phyloP scores from a whole-genome alignment of 1,284 basidiomycete genomes.

The Cryptococcus sp. region DNA sequence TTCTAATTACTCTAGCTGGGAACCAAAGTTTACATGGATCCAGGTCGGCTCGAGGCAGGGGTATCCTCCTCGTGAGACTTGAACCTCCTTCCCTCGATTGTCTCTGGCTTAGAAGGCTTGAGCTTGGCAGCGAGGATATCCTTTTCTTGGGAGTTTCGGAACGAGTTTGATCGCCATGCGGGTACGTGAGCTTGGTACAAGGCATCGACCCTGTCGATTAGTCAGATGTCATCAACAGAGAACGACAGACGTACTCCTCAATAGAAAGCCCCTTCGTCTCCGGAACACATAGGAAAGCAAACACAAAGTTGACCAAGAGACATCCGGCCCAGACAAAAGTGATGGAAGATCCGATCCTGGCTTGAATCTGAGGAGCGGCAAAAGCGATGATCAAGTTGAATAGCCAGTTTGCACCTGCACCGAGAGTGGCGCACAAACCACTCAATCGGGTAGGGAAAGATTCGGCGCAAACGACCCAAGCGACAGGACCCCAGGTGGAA shows the following conservation, averaged over 20 bases:
- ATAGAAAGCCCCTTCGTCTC: slow-evolving; percentile 45
- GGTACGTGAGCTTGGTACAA: slow-evolving; percentile 42
- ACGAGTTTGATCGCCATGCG: slow-evolving; percentile 35
- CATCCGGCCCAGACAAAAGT: slow-evolving; percentile 48
- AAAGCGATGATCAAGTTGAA: slow-evolving; percentile 47
- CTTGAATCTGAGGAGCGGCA: slow-evolving; percentile 45
- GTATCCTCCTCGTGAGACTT: background rate
- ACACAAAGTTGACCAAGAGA: slow-evolving; percentile 31
- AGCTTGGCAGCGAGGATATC: slow-evolving; percentile 6
- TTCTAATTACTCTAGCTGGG: too few species aligned
- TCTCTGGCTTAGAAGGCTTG: background rate
- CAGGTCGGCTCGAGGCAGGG: background rate
- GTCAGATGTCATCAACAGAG: background rate
- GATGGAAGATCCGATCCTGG: slow-evolving; percentile 42
- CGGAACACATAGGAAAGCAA: slow-evolving; percentile 48
- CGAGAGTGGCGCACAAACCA: slow-evolving; percentile 46
- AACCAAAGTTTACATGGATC: too few species aligned
- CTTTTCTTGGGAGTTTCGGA: slow-evolving; percentile 25
- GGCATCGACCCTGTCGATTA: slow-evolving; percentile 37
- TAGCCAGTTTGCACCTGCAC: slow-evolving; percentile 49
- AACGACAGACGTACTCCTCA: slow-evolving; percentile 26
- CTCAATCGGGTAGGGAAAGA: slow-evolving; percentile 49
- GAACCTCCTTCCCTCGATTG: background rate
- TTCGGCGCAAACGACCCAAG: slow-evolving; percentile 47
- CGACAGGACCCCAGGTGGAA: slow-evolving; percentile 50